A percentile compares a stretch with the other conserved stretches of the same genome.
Conservation (phyloP, 208 protist species). For the Leishmania aethiopica region DNA sequence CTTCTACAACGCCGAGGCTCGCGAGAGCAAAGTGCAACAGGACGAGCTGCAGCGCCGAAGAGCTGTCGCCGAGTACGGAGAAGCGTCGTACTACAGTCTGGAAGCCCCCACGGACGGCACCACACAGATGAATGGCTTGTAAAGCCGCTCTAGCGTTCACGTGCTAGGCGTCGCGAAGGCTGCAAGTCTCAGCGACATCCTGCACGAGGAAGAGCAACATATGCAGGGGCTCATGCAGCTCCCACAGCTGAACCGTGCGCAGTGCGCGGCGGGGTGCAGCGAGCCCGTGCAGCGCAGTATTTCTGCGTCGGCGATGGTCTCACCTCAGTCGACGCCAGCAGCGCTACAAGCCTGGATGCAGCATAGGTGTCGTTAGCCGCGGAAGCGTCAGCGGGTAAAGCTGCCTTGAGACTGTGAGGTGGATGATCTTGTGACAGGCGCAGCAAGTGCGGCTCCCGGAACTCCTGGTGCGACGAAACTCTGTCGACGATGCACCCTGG, state of each 20-base stretch:
- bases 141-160: background rate
- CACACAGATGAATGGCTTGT: background rate
- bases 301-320: background rate
- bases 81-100: slow-evolving; percentile 18
- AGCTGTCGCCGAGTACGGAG: slow-evolving; percentile 8
- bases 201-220: background rate
- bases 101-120: background rate
- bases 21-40: background rate
- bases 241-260: background rate
- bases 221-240: background rate
- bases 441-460: background rate
- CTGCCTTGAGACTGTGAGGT: background rate
- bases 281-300: background rate
- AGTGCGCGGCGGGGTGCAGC: background rate
- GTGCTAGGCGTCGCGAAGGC: background rate
- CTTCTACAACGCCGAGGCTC: slow-evolving; percentile 14
- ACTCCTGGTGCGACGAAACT: too few species aligned
- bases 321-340: background rate
- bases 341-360: background rate
- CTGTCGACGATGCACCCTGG: too few species aligned
- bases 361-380: background rate
- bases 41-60: background rate
- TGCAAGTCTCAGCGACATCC: background rate
- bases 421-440: background rate
- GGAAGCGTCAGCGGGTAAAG: background rate